Base-by-base conservation (phyloP, 2,329 filamentous ascomycete species). In the Cladosporium cucumerinum region DNA sequence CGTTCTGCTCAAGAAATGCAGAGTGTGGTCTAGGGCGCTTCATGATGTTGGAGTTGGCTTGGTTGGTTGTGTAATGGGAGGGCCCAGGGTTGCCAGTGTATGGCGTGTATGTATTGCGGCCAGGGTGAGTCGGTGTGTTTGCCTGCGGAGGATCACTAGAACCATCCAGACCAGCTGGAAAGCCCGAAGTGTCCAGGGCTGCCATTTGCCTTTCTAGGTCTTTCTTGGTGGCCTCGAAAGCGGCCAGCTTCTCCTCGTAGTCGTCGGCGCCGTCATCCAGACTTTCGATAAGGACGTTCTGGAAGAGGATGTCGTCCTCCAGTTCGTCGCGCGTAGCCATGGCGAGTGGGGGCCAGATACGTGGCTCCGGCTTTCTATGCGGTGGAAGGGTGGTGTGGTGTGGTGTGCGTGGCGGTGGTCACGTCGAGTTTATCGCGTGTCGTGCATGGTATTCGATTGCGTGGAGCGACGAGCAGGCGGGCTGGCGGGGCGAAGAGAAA, bases 221-320 rank as follows among this genome's bases (percentile, higher is more conserved):
- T 23, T 25, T 18, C 57, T 71, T 74, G 16, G 62, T 70, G 1
- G 57, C 49, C 64, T 72, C 61, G 10, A 72, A 66, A 21, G 71
- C 68, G 14, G 65, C 65, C 36, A 70, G 70, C 21, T 65, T 66
- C 12, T 69, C 64, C 10, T 65, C 61, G 58, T 73, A 75, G 57
- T 74, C 70, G 52, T 74, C 73, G 25, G 72, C 71, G 32, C 65
- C 70, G 3, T 59, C 39, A 34, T 76, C 75, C n/a, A 78, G 70
- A 7, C 67, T 73, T 8, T 70, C 66, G 6, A 76, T 70, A 2
- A 76, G 66, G 8, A 75, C 70, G 34, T 69, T 64, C 16, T 71
- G 69, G 65, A 77, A 76, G 6, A 68, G 59, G 28, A 78, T 66
- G 30, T 78, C 75, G n/a, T 77, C 74, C 36, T 72, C 65, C 0